Conservation (phyloP, 2,329 filamentous ascomycete species). For the Chaetomiaceae sp. region DNA sequence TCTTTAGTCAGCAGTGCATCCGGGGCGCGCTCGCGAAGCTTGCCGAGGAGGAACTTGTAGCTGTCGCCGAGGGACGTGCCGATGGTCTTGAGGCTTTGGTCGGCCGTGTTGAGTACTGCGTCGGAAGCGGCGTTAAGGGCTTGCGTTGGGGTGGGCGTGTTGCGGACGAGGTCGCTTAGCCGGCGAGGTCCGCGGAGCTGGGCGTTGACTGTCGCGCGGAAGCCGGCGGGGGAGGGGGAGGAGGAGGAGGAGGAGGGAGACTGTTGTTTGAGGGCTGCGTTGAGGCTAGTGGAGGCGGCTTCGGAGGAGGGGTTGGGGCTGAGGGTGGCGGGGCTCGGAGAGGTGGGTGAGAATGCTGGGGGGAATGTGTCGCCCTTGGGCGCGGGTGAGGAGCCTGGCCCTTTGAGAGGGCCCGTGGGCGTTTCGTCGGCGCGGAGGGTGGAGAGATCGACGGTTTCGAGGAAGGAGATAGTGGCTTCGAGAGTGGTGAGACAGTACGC, state of each 20-base stretch:
- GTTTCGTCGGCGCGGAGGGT: constrained; percentile 78
- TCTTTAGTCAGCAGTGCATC: constrained; percentile 37
- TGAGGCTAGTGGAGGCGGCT: constrained; percentile 23
- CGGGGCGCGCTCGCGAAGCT: constrained; percentile 66
- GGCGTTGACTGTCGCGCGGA: constrained; percentile 38
- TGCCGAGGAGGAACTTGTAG: constrained; percentile 88
- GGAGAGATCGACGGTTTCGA: constrained; percentile 91
- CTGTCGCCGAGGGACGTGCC: constrained; percentile 86
- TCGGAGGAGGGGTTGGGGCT: constrained; percentile 32
- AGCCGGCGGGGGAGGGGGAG: constrained; percentile 31
- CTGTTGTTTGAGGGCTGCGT: constrained; percentile 28
- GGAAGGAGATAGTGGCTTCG: constrained; percentile 88
- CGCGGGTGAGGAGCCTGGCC: constrained; percentile 44
- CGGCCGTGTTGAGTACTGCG: constrained; percentile 79
- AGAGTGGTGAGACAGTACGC: constrained; percentile 96
- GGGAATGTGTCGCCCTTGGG: constrained; percentile 53
- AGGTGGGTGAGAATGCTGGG: constrained; percentile 48
- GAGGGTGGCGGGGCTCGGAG: constrained; percentile 32
- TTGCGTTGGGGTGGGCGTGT: constrained; percentile 60
- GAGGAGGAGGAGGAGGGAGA: not conserved
- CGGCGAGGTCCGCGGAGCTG: constrained; percentile 62
- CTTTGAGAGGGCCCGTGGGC: constrained; percentile 59
- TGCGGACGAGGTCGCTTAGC: constrained; percentile 78
- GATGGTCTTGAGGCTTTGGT: constrained; percentile 88
- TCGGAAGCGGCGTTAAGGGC: constrained; percentile 80